Conservation (phyloP, 768 basidiomycete species). For the Fibroporia radiculosa region DNA sequence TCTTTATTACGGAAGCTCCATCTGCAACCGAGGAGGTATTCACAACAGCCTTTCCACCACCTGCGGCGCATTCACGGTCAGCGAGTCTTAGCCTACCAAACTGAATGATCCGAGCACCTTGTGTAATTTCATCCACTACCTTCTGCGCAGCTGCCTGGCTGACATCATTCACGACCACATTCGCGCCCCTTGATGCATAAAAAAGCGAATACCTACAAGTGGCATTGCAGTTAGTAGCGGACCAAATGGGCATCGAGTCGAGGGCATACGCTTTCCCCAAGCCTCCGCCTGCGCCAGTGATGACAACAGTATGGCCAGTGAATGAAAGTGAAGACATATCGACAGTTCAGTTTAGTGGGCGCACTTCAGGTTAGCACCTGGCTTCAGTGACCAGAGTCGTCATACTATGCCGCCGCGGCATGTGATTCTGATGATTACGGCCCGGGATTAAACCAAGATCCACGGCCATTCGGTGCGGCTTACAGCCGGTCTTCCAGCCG, state of each 20-base stretch:
- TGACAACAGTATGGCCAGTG: conserved; percentile 83
- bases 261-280: conserved; percentile 78
- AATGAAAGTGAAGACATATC: conserved; percentile 51
- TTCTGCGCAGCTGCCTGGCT: conserved; percentile 82
- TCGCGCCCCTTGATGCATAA: conserved; percentile 90
- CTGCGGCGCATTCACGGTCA: conserved; percentile 34
- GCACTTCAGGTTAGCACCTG: too few species aligned
- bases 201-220: conserved; percentile 71
- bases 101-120: conserved; percentile 36
- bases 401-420: too few species aligned
- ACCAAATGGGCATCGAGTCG: neutral
- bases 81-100: neutral
- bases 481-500: too few species aligned
- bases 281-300: conserved; percentile 95
- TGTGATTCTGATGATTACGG: too few species aligned
- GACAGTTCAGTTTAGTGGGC: too few species aligned
- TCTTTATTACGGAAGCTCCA: conserved; percentile 79
- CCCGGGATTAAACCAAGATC: too few species aligned
- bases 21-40: conserved; percentile 86
- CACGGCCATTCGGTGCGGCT: too few species aligned
- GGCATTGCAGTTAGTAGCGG: neutral
- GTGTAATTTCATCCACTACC: conserved; percentile 83
- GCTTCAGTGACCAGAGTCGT: too few species aligned
- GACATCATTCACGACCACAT: conserved; percentile 94
- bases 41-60: conserved; percentile 83